phyloP scores from a whole-genome alignment of 164 flowering plant genomes.

The Echeveria elegans region DNA sequence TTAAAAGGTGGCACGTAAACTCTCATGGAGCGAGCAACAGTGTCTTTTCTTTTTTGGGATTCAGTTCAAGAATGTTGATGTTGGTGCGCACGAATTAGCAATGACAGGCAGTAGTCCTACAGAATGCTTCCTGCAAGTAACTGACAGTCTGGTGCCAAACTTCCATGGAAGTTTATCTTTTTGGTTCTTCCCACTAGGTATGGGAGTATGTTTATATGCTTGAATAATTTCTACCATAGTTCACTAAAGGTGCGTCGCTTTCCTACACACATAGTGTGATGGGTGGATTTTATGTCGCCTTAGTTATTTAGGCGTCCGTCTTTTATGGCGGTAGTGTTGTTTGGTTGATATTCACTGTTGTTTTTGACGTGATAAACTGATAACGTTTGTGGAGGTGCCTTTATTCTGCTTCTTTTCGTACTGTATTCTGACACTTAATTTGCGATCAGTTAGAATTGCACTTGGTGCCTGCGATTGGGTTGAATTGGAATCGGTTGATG shows the following conservation, averaged over 20 bases:
- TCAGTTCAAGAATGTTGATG: no score
- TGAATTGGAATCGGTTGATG: conserved; percentile 15
- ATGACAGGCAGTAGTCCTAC: conserved; percentile 16
- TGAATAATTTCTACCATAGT: no score
- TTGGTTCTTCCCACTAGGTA: no score
- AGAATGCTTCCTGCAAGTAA: conserved; percentile 23
- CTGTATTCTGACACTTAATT: conserved; percentile 15
- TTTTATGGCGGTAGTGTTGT: no score
- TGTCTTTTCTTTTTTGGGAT: background rate
- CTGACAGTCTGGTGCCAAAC: conserved; percentile 14
- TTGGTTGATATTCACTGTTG: no score
- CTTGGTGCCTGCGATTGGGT: conserved; percentile 18
- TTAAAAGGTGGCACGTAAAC: background rate
- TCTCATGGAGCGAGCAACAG: background rate
- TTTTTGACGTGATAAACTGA: no score
- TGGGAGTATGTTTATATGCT: conserved; percentile 18
- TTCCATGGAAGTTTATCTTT: conserved; percentile 20
- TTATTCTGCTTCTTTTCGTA: conserved; percentile 22
- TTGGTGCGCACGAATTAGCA: no score
- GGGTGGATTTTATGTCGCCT: no score
- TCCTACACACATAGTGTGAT: no score
- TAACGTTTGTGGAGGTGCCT: no score
- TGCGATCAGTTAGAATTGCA: conserved; percentile 12
- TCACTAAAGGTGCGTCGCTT: conserved; percentile 18
- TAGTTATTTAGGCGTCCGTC: no score